Percentiles rank a stretch among this genome's conserved stretches.
Evolutionary conservation across 441 rosid species (phyloP).

Genomic region (Melastoma candidum): DNA sequence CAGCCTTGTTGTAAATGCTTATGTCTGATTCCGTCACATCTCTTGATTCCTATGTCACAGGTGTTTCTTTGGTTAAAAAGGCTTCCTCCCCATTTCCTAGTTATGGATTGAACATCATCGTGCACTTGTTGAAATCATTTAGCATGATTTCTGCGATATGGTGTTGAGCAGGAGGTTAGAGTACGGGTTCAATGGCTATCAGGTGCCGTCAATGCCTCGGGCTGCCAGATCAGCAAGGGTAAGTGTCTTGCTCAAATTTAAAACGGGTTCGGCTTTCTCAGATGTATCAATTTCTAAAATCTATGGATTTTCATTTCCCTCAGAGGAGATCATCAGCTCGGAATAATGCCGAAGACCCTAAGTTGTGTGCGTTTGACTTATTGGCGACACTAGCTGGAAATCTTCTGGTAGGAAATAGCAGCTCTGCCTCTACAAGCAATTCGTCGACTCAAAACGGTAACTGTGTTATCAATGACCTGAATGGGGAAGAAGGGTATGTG

Average conservation of each 20-base stretch:
- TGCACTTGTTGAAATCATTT: slow-evolving; percentile 21
- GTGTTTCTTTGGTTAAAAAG: no score
- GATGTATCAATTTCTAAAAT: slow-evolving; percentile 8
- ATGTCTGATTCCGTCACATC: no score
- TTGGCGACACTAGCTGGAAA: slow-evolving; percentile 72
- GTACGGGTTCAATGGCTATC: slow-evolving; percentile 71
- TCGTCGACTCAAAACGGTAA: slow-evolving; percentile 24
- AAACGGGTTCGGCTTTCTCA: not conserved
- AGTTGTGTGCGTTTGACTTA: slow-evolving; percentile 54
- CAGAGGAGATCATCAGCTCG: slow-evolving; percentile 49
- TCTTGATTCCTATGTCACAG: no score
- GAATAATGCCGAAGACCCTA: slow-evolving; percentile 38
- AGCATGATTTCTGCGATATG: slow-evolving; percentile 46
- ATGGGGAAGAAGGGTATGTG: slow-evolving; percentile 24
- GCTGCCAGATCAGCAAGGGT: slow-evolving; percentile 84
- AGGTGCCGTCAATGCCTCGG: slow-evolving; percentile 60
- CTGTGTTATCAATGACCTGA: slow-evolving; percentile 20
- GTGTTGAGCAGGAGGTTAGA: slow-evolving; percentile 64
- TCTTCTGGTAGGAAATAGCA: slow-evolving; percentile 31
- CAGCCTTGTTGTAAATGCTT: no score
- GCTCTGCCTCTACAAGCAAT: slow-evolving; percentile 22
- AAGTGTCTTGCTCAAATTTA: slow-evolving; percentile 7
- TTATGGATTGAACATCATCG: no score
- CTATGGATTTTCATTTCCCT: slow-evolving; percentile 10
- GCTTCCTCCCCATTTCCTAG: no score